Percentiles rank a stretch among this genome's conserved stretches.
Conservation (phyloP, 2,329 filamentous ascomycete genomes). For the Exophiala xenobiotica region DNA sequence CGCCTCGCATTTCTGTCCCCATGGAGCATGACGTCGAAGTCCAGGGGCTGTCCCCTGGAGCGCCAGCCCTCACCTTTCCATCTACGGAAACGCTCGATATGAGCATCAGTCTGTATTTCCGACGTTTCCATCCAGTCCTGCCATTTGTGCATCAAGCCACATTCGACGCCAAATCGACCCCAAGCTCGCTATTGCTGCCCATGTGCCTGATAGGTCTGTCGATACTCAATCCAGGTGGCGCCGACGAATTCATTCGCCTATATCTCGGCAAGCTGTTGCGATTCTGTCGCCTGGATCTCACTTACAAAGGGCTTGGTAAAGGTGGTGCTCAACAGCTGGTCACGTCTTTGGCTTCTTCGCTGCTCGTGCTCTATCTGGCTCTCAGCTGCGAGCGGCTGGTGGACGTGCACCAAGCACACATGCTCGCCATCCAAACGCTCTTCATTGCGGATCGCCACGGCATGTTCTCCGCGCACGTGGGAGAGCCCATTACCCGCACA, state of each 20-base stretch:
- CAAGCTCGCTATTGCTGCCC: conserved; percentile 10
- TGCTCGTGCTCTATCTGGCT: conserved; percentile 11
- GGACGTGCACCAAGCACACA: conserved; percentile 12
- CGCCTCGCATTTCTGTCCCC: conserved; percentile 2
- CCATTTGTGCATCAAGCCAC: conserved; percentile 11
- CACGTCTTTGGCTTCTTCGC: conserved; percentile 5
- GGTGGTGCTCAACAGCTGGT: conserved; percentile 8
- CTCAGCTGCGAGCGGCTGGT: conserved; percentile 4
- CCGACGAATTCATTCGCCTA: conserved; percentile 5
- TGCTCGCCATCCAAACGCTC: conserved; percentile 14
- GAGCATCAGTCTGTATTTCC: conserved; percentile 14
- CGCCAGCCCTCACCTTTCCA: conserved; percentile 4
- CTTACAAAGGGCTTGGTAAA: conserved; percentile 13
- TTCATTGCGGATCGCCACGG: conserved; percentile 15
- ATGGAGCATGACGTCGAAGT: conserved; percentile 7
- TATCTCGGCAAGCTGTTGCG: conserved; percentile 7
- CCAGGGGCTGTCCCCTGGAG: conserved; percentile 3
- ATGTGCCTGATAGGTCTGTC: conserved; percentile 15
- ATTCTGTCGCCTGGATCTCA: conserved; percentile 10
- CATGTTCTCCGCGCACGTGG: conserved; percentile 10
- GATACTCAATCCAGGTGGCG: conserved; percentile 7
- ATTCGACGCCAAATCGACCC: conserved; percentile 11
- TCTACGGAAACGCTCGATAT: conserved; percentile 11
- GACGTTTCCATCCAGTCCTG: conserved; percentile 10
- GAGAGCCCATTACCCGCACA: neutral